phyloP scores from a whole-genome alignment of 331 rosid genomes.

The Rosa hybrid region DNA sequence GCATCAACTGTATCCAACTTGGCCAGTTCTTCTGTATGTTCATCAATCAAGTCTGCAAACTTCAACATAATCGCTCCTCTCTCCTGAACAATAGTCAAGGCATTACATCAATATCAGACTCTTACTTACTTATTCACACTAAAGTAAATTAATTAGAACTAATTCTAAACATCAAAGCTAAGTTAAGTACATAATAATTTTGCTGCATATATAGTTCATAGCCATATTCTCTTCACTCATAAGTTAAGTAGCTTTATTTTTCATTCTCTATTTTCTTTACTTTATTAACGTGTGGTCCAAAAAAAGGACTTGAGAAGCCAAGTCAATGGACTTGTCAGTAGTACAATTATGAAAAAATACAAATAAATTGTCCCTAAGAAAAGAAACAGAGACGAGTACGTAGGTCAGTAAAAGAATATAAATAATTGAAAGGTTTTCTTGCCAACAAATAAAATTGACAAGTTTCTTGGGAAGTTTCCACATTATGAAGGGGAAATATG shows the following conservation, averaged over 20 bases:
- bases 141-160: background rate
- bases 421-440: too few species aligned
- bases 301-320: background rate
- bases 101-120: background rate
- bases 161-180: background rate
- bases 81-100: constrained; percentile 42
- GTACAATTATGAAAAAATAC: background rate
- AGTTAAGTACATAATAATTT: background rate
- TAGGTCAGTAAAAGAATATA: too few species aligned
- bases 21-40: constrained; percentile 68
- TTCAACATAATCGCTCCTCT: constrained; percentile 69
- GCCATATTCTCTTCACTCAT: too few species aligned
- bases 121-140: background rate
- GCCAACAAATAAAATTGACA: too few species aligned
- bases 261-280: background rate
- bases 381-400: too few species aligned
- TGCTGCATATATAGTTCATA: background rate
- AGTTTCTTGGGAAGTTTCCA: background rate
- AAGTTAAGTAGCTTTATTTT: too few species aligned
- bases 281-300: background rate
- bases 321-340: too few species aligned
- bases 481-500: background rate
- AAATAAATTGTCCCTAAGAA: too few species aligned
- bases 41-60: constrained; percentile 72
- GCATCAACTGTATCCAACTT: constrained; percentile 71